Conservation (phyloP, 2,329 filamentous ascomycete species). For the Cercospora zeina region DNA sequence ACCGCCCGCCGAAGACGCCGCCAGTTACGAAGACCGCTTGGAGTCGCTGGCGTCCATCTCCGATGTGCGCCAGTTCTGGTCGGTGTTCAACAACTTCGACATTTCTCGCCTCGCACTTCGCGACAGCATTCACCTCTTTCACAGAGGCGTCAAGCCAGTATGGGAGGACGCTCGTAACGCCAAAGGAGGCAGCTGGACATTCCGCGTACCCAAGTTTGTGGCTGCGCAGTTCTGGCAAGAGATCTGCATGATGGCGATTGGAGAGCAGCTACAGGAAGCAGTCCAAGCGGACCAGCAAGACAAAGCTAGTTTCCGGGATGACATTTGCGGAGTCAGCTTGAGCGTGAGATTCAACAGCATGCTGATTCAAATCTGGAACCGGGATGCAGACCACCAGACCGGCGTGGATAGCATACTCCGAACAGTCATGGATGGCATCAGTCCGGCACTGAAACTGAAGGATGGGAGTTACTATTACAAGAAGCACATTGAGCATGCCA, state of each 20-base stretch:
- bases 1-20: slow-evolving; percentile 31
- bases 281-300: slow-evolving; percentile 55
- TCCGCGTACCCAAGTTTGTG: slow-evolving; percentile 76
- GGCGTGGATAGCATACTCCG: slow-evolving; percentile 74
- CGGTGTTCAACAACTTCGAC: slow-evolving; percentile 68
- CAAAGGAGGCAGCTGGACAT: slow-evolving; percentile 86
- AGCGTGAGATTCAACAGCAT: slow-evolving; percentile 87
- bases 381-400: slow-evolving; percentile 75
- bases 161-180: slow-evolving; percentile 87
- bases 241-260: slow-evolving; percentile 78
- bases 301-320: slow-evolving; percentile 66
- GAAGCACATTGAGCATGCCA: slow-evolving; percentile 83
- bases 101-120: slow-evolving; percentile 71
- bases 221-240: slow-evolving; percentile 76
- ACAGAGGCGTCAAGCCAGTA: slow-evolving; percentile 76
- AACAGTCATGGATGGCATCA: slow-evolving; percentile 72
- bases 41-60: slow-evolving; percentile 49
- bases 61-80: slow-evolving; percentile 53
- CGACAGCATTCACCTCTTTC: slow-evolving; percentile 71
- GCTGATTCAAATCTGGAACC: slow-evolving; percentile 90
- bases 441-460: slow-evolving; percentile 70
- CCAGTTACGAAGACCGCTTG: slow-evolving; percentile 49
- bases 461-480: slow-evolving; percentile 68
- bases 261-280: slow-evolving; percentile 73
- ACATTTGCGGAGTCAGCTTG: slow-evolving; percentile 81